Evolutionary conservation across 1,139 yeast genomes (phyloP), one percentile per base, ranked within the genome.

Genomic region (Taphrina betulina): DNA sequence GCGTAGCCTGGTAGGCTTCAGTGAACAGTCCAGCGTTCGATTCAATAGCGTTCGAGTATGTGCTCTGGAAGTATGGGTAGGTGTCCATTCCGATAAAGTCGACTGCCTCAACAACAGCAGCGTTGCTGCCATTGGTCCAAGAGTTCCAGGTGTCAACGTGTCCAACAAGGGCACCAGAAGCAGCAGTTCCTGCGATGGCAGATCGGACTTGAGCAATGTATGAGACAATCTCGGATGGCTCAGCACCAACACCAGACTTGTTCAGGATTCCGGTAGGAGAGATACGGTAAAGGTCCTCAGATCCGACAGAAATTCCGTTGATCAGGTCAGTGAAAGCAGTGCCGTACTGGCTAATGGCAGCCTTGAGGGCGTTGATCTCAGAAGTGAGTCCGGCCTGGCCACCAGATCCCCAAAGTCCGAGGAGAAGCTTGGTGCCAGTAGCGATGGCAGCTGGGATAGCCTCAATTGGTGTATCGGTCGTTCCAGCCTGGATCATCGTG

Each of bases 11-110:
- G 78, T 90, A 89, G 63, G 80, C 72, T 64, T 88, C 75, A 77
- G 89, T 95, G 68, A 90, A 81, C 60, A 78, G 76, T 76, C 86
- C 95, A 71, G 89, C 76, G 63, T 96, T 95, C 78, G 89, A 96
- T 95, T 87, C 88, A 72, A 88, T 86, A 72, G 89, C 96, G 59
- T 73, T 68, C 77, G 78, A 78, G 65, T 89, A 79, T 76, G 88
- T 96, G 46, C 96, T 96, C 76, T 90, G 96, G 96, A 96, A 90
- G 83, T 88, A 90, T 14, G 96, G 85, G 78, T 90, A 90, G 55
- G 96, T 96, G 70, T 90, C 90, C 67, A 95, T 95, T 70, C 83
- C 84, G 61, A 89, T 81, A 65, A 86, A 75, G 72, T 90, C 96
- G 52, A 95, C 77, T 45, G 87, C 92, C 69, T 80, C 66, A 67